Percentiles rank a stretch among this genome's conserved stretches.
phyloP scores from a whole-genome alignment of 495 filamentous ascomycete species.

The Cairneyella variabilis region DNA sequence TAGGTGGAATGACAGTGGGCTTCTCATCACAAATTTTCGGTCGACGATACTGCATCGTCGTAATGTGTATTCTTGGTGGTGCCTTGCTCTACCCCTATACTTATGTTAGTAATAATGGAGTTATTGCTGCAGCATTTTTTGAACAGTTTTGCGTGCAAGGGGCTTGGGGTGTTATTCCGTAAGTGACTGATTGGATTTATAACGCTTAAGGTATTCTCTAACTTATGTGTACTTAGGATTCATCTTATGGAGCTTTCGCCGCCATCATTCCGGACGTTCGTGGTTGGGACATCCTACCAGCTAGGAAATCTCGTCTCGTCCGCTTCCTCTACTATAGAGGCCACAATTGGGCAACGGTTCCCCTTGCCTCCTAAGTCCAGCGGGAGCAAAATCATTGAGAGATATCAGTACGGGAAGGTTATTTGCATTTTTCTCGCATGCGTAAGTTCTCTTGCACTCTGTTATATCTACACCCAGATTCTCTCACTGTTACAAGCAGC shows the following conservation, averaged over 20 bases:
- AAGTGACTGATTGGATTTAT: conserved; percentile 10
- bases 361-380: conserved; percentile 21
- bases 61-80: conserved; percentile 52
- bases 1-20: conserved; percentile 68
- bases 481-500: not conserved
- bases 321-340: conserved; percentile 51
- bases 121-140: conserved; percentile 68
- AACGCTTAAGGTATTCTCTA: conserved; percentile 29
- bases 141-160: conserved; percentile 79
- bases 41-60: conserved; percentile 62
- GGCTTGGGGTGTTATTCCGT: conserved; percentile 66
- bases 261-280: conserved; percentile 64
- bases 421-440: conserved; percentile 72
- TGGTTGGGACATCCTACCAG: conserved; percentile 71
- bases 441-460: conserved; percentile 54
- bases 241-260: conserved; percentile 77
- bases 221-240: conserved; percentile 27
- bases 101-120: conserved; percentile 46
- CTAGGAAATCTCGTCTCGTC: conserved; percentile 74
- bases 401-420: conserved; percentile 63
- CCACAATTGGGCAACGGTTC: conserved; percentile 34
- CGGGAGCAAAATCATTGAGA: not conserved
- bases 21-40: conserved; percentile 71
- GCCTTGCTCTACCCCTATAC: conserved; percentile 70
- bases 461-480: not conserved